These are phyloP conservation scores for Claviceps africana DNA, from an alignment of 2,329 filamentous ascomycete genomes.

Conservation along the genomic window DNA sequence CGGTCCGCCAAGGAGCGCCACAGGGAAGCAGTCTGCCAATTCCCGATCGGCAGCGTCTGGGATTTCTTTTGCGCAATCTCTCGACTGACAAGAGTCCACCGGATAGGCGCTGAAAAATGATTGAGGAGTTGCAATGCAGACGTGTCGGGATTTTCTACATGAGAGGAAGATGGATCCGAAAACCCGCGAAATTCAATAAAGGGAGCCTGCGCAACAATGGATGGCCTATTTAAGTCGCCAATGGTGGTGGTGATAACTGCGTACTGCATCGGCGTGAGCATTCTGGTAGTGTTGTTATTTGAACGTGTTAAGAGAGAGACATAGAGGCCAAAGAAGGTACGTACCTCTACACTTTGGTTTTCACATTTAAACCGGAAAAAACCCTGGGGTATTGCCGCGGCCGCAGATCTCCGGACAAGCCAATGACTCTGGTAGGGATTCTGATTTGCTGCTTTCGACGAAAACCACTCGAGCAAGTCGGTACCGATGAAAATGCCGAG, in stretches of 20 bases:
- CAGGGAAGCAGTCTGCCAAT: background rate
- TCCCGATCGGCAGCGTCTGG: background rate
- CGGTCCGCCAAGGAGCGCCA: background rate
- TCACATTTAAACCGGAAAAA: slow-evolving; percentile 5
- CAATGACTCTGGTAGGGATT: slow-evolving; percentile 7
- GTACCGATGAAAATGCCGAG: background rate
- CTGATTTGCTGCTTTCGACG: slow-evolving; percentile 1
- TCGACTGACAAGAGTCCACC: background rate
- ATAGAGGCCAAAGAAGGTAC: too few relatives aligned
- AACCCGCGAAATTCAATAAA: background rate
- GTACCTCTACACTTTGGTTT: too few relatives aligned
- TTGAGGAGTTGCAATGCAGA: background rate
- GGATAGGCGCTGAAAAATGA: background rate
- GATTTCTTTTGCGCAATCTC: background rate
- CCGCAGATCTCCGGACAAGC: slow-evolving; percentile 12
- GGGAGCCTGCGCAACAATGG: background rate
- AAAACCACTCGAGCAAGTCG: background rate
- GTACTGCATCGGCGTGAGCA: background rate
- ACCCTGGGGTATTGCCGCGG: slow-evolving; percentile 8
- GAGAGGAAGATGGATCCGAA: background rate
- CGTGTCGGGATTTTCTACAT: background rate
- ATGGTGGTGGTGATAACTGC: background rate
- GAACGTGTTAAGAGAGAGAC: background rate
- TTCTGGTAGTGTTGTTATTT: background rate
- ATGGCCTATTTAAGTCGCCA: background rate